Evolutionary conservation across 306 rosid species (phyloP), one percentile per base, ranked within the genome.

Genomic region (Alnus glutinosa): DNA sequence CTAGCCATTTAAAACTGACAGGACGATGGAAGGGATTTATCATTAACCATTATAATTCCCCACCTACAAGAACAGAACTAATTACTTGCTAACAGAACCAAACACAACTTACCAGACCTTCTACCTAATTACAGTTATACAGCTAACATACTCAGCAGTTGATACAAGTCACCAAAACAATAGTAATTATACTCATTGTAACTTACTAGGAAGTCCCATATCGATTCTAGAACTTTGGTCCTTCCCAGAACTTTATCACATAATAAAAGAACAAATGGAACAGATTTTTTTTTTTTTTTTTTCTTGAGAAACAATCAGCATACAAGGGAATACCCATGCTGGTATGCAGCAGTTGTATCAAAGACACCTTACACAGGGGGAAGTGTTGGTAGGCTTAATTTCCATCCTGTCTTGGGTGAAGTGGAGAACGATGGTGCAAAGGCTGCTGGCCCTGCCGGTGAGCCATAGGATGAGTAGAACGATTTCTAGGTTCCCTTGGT

Each of bases 371-470:
- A 49, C 36, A 47, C 46, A 5, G 39, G 10, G 85, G 80, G 5
- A 86, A 74, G 61, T 55, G 46, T 82, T 82, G 87, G 74, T 77
- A 7, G 71, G 77, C 67, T 64, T 66, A 80, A 72, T 0, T 67
- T 63, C 77, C 85, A 4, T 87, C 81, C 12, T 4, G 70, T 69
- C 61, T 83, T 32, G 77, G 77, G 74, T 86, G 90, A 66, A 88
- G 91, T 12, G 94, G 88, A 49, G 98, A 90, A 32, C 83, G 92
- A 70, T 86, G 90, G 73, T 83, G 90, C 82, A 83, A 67, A 19
- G 87, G 87, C 64, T 71, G 87, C 19, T 36, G 81, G 80, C 89
- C 88, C 7, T 78, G 83, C 32, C 75, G 83, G 79, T 76, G 89
- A 58, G 79, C 79, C 48, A 61, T 58, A 39, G 92, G 77, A 19